phyloP scores from a whole-genome alignment of 345 rosid genomes.

The Corchorus olitorius region DNA sequence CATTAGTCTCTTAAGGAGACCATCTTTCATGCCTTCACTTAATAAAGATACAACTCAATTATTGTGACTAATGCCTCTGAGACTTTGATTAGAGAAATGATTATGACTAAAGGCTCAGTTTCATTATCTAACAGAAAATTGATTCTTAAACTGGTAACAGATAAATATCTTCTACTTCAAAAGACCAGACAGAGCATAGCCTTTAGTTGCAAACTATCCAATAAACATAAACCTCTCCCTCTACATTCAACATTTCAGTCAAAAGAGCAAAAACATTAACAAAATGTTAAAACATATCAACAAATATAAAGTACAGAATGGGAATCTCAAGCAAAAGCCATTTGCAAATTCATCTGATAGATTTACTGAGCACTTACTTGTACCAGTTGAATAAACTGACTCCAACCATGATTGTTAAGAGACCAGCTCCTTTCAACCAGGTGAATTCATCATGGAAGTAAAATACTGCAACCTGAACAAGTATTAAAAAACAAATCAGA shows the following conservation, averaged over 20 bases:
- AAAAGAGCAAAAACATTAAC: background rate
- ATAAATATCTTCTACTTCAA: background rate
- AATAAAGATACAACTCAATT: background rate
- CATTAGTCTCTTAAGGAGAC: background rate
- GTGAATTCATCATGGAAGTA: conserved; percentile 95
- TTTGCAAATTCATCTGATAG: conserved; percentile 3
- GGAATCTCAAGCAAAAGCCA: conserved; percentile 2
- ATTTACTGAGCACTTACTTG: conserved; percentile 70
- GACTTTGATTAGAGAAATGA: background rate
- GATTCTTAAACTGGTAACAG: background rate
- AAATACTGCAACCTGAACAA: conserved; percentile 89
- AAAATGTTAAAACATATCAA: background rate
- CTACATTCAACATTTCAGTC: background rate
- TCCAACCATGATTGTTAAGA: conserved; percentile 77
- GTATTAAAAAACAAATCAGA: conserved; percentile 10
- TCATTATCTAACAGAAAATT: conserved; percentile 1
- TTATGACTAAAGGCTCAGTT: background rate
- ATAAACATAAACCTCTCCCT: background rate
- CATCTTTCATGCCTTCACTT: background rate
- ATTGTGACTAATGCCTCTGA: background rate
- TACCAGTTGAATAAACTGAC: conserved; percentile 96
- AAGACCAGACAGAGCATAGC: conserved; percentile 5
- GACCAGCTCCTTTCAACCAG: conserved; percentile 93
- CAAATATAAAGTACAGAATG: background rate
- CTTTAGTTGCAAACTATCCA: background rate